These are phyloP conservation scores for Quercus lobata DNA, from an alignment of 331 rosid species.

Conservation along the genomic window DNA sequence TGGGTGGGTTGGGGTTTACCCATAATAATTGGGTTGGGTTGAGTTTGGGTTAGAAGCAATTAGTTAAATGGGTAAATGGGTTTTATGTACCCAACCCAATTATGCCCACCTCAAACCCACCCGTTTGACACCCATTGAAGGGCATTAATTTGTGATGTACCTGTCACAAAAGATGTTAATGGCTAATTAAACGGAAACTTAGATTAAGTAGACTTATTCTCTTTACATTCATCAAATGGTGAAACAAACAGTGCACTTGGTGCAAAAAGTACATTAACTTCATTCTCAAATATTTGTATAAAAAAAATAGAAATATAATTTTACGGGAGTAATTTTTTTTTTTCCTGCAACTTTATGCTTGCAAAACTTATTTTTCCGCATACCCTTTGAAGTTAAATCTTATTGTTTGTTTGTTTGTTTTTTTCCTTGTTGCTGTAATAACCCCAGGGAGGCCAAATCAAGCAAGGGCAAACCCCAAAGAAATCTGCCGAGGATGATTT, in stretches of 20 bases:
- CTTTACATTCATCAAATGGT: background rate
- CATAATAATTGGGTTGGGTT: no score
- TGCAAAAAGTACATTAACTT: background rate
- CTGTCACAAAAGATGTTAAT: background rate
- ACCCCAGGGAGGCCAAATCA: slow-evolving; percentile 48
- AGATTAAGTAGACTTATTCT: background rate
- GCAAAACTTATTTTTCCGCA: background rate
- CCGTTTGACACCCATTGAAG: no score
- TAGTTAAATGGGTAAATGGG: no score
- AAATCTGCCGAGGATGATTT: slow-evolving; percentile 35
- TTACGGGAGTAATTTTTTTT: background rate
- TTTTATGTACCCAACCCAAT: no score
- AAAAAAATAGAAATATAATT: background rate
- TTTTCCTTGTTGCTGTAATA: slow-evolving; percentile 5
- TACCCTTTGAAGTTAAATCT: background rate
- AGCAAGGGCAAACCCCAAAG: slow-evolving; percentile 34
- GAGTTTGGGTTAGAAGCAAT: no score
- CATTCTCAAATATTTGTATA: background rate
- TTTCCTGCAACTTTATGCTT: background rate
- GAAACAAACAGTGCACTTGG: background rate
- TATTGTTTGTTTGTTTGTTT: background rate
- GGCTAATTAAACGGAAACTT: background rate
- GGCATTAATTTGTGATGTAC: background rate
- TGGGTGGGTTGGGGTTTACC: no score
- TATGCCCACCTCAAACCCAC: no score